Evolutionary conservation across 768 basidiomycete species (phyloP).

Genomic region (Pleurotus pulmonarius): DNA sequence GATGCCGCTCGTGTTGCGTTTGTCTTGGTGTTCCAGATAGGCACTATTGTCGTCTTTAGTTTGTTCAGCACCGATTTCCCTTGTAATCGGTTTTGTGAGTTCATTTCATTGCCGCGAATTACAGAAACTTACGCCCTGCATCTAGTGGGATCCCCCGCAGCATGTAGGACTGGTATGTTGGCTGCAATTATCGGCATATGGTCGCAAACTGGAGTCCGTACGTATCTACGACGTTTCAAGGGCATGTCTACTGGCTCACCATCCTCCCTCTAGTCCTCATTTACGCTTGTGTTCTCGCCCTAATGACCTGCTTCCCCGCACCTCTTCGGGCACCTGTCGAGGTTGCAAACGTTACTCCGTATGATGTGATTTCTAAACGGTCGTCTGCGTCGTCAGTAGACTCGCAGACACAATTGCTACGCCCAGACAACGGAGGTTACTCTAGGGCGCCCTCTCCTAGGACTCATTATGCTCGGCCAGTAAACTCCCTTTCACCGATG

Average conservation of each 20-base stretch:
- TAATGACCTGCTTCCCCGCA: slow-evolving; percentile 25
- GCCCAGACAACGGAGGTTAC: background rate
- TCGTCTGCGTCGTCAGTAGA: slow-evolving; percentile 4
- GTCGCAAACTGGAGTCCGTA: slow-evolving; percentile 30
- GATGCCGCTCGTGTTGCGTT: slow-evolving; percentile 29
- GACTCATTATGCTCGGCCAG: too few species aligned
- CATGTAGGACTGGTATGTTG: slow-evolving; percentile 26
- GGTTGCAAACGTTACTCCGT: slow-evolving; percentile 14
- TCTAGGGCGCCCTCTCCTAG: background rate
- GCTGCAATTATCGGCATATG: slow-evolving; percentile 27
- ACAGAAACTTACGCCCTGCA: background rate
- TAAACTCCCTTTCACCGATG: background rate
- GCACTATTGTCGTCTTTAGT: slow-evolving; percentile 28
- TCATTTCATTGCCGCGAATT: background rate
- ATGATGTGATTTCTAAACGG: background rate
- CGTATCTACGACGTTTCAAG: slow-evolving; percentile 11
- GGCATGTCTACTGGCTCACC: background rate
- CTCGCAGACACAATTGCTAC: slow-evolving; percentile 9
- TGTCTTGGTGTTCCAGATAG: slow-evolving; percentile 25
- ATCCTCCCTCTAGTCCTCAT: slow-evolving; percentile 18
- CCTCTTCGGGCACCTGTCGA: slow-evolving; percentile 20
- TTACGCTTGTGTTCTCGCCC: slow-evolving; percentile 24
- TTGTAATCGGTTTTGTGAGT: slow-evolving; percentile 29
- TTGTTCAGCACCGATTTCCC: slow-evolving; percentile 27
- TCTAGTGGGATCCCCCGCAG: slow-evolving; percentile 20